Evolutionary conservation across 345 rosid genomes (phyloP).

Genomic region (Excoecaria cochinchinensis): DNA sequence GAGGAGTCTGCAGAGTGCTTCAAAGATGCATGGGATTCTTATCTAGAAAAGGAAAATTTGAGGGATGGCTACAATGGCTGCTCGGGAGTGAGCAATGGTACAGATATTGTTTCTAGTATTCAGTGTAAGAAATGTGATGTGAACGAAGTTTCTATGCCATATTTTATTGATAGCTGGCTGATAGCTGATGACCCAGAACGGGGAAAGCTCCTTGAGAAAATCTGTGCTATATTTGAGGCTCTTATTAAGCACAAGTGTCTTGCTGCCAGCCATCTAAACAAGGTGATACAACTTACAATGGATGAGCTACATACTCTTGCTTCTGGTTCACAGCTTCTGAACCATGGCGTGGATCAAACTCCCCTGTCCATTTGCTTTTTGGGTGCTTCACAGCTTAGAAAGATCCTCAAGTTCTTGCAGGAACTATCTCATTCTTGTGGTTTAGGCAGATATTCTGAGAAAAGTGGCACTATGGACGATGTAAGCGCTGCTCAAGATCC

Average conservation of each 20-base stretch:
- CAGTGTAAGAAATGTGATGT: conserved; percentile 45
- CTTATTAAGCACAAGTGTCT: conserved; percentile 79
- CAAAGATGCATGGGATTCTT: conserved; percentile 80
- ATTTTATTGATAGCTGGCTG: conserved; percentile 64
- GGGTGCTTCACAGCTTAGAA: conserved; percentile 76
- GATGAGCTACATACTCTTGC: conserved; percentile 73
- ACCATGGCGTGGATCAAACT: conserved; percentile 57
- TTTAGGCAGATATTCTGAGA: conserved; percentile 69
- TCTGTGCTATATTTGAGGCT: conserved; percentile 57
- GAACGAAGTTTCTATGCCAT: conserved; percentile 31
- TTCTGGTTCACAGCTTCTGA: conserved; percentile 65
- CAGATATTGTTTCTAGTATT: conserved; percentile 29
- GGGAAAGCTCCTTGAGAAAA: conserved; percentile 72
- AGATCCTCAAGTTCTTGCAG: conserved; percentile 84
- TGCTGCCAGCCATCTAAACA: conserved; percentile 73
- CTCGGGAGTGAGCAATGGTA: conserved; percentile 28
- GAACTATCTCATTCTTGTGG: conserved; percentile 74
- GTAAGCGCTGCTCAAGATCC: conserved; percentile 30
- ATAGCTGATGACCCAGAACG: conserved; percentile 68
- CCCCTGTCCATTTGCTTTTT: conserved; percentile 78
- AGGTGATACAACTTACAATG: conserved; percentile 66
- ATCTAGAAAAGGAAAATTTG: conserved; percentile 55
- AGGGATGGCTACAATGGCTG: conserved; percentile 42
- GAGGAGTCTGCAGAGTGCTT: conserved; percentile 66
- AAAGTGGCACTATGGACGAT: conserved; percentile 45